These are phyloP conservation scores for Vigna radiata DNA, from an alignment of 306 rosid genomes.

Conservation along the genomic window DNA sequence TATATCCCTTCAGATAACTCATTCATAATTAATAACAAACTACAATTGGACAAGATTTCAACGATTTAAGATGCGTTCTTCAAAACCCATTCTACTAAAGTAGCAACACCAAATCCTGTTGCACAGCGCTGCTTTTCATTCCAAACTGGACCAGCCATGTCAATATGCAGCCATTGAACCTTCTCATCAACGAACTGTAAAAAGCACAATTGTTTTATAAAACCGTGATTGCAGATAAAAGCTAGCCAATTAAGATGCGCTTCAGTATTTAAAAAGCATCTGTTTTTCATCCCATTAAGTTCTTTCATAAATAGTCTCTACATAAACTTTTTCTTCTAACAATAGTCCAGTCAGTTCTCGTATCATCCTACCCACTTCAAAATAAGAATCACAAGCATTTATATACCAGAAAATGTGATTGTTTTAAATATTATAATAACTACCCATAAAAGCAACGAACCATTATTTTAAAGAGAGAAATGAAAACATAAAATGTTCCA, in stretches of 20 bases:
- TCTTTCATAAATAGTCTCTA: not conserved
- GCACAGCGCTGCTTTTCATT: slow-evolving; percentile 76
- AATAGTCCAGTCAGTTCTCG: not conserved
- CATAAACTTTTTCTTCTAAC: not conserved
- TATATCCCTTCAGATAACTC: not conserved
- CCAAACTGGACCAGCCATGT: slow-evolving; percentile 89
- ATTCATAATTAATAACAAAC: not conserved
- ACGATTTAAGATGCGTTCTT: slow-evolving; percentile 64
- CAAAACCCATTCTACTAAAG: slow-evolving; percentile 90
- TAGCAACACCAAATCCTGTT: slow-evolving; percentile 85
- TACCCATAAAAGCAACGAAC: slow-evolving; percentile 33
- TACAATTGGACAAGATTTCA: slow-evolving; percentile 10
- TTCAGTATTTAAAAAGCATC: not conserved
- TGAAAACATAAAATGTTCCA: slow-evolving; percentile 36
- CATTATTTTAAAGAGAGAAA: slow-evolving; percentile 1
- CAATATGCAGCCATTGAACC: slow-evolving; percentile 95
- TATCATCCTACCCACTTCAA: slow-evolving; percentile 7
- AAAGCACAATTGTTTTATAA: slow-evolving; percentile 43
- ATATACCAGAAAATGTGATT: not conserved
- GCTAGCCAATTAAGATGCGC: not conserved
- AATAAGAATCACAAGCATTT: slow-evolving; percentile 1
- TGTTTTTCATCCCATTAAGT: not conserved
- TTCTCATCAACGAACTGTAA: slow-evolving; percentile 95
- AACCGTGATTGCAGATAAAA: not conserved
- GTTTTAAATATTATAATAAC: slow-evolving; percentile 40